Conservation (phyloP, 495 filamentous ascomycete genomes). For the Margaritispora aquatica region DNA sequence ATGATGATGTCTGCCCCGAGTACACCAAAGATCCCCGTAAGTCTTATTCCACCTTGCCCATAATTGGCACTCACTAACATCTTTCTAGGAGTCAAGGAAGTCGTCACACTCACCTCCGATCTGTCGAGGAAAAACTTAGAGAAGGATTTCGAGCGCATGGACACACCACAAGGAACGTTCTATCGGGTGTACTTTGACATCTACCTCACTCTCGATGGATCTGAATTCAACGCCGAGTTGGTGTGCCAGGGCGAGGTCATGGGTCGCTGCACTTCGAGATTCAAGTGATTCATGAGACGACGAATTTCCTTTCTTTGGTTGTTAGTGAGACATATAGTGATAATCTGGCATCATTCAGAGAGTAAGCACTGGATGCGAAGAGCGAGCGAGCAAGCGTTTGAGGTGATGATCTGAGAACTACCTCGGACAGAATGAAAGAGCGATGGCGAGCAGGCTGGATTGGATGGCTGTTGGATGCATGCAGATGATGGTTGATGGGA, state of each 20-base stretch:
- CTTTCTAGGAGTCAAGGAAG: constrained; percentile 88
- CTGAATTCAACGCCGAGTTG: constrained; percentile 95
- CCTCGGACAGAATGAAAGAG: neutral
- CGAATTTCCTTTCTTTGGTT: constrained; percentile 20
- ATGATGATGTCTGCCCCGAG: constrained; percentile 96
- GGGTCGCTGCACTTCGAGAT: constrained; percentile 89
- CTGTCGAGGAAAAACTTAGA: constrained; percentile 96
- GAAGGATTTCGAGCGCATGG: constrained; percentile 99
- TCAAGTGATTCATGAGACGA: constrained; percentile 39
- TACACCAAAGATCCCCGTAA: constrained; percentile 99
- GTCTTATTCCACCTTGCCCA: constrained; percentile 36
- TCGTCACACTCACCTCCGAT: constrained; percentile 95
- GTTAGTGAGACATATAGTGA: neutral
- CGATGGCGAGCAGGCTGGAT: neutral
- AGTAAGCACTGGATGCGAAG: too few relatives aligned
- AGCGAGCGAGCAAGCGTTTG: too few relatives aligned
- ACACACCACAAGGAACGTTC: constrained; percentile 96
- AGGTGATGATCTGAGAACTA: neutral
- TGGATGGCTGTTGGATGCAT: too few relatives aligned
- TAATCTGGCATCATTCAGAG: neutral
- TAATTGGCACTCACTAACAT: constrained; percentile 24
- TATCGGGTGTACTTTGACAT: constrained; percentile 79
- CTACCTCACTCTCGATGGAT: constrained; percentile 93
- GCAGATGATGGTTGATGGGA: neutral
- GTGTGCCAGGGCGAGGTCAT: constrained; percentile 99